phyloP scores from a whole-genome alignment of 148 eudicot genomes.

The Polygonum aviculare region DNA sequence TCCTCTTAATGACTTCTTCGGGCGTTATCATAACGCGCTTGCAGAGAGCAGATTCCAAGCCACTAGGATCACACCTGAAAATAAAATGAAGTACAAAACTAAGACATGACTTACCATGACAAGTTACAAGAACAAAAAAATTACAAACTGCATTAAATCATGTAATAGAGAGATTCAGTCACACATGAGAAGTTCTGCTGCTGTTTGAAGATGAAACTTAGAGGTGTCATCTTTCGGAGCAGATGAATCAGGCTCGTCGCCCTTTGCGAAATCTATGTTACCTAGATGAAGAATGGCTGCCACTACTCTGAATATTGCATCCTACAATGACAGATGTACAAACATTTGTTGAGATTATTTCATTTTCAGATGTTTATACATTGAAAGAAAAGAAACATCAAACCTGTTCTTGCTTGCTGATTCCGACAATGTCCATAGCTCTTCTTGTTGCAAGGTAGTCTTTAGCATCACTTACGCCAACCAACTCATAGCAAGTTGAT shows the following conservation, averaged over 20 bases:
- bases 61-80: constrained; percentile 17
- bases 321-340: constrained; percentile 2
- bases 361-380: background rate
- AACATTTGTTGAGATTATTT: background rate
- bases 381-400: background rate
- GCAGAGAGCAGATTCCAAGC: constrained; percentile 18
- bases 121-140: background rate
- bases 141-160: too few species aligned
- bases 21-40: constrained; percentile 20
- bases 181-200: constrained; percentile 17
- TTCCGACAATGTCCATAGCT: constrained; percentile 21
- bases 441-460: constrained; percentile 19
- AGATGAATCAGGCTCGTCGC: constrained; percentile 15
- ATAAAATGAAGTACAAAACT: constrained; percentile 10
- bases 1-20: constrained; percentile 18
- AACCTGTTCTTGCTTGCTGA: constrained; percentile 20
- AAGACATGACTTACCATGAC: constrained; percentile 6
- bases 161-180: background rate
- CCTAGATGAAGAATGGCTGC: constrained; percentile 20
- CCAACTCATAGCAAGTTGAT: constrained; percentile 17
- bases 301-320: constrained; percentile 17
- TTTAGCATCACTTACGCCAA: constrained; percentile 18
- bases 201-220: constrained; percentile 17
- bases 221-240: constrained; percentile 14
- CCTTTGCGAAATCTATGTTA: constrained; percentile 13